phyloP scores from a whole-genome alignment of 176 grass and related monocot genomes.

The Chrysopogon serrulatus region DNA sequence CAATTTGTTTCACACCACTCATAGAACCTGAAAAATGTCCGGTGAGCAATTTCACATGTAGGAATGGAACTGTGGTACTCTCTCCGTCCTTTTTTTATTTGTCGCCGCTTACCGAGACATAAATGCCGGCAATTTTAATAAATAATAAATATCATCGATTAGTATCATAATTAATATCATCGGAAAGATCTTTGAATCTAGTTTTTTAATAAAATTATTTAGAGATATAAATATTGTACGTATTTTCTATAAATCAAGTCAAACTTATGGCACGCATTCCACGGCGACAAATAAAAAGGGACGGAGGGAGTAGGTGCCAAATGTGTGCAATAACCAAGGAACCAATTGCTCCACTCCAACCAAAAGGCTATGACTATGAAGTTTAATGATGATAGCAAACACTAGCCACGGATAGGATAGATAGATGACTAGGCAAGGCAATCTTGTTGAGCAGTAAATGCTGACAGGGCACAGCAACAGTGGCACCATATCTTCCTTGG shows the following conservation, averaged over 20 bases:
- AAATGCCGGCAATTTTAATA: too few relatives aligned
- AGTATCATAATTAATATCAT: too few relatives aligned
- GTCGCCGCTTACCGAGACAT: too few relatives aligned
- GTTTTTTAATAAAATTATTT: too few relatives aligned
- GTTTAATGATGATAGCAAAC: slow-evolving; percentile 7
- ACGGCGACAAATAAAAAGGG: too few relatives aligned
- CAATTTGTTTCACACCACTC: not conserved
- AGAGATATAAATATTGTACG: too few relatives aligned
- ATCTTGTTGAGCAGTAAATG: slow-evolving; percentile 45
- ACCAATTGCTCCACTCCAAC: slow-evolving; percentile 9
- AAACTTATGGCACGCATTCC: too few relatives aligned
- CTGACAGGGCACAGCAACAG: slow-evolving; percentile 39
- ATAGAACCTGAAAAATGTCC: not conserved
- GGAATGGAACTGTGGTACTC: not conserved
- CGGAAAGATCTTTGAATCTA: too few relatives aligned
- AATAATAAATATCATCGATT: too few relatives aligned
- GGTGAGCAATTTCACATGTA: not conserved
- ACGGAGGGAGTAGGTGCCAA: slow-evolving; percentile 17
- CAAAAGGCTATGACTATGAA: slow-evolving; percentile 34
- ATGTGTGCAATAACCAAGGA: slow-evolving; percentile 23
- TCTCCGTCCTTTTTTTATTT: too few relatives aligned
- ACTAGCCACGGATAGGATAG: slow-evolving; percentile 20
- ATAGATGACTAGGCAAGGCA: not conserved
- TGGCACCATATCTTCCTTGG: slow-evolving; percentile 23
- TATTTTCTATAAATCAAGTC: too few relatives aligned